These are phyloP conservation scores for Schizophyllum amplum DNA, from an alignment of 1,284 basidiomycete genomes.

Conservation along the genomic window DNA sequence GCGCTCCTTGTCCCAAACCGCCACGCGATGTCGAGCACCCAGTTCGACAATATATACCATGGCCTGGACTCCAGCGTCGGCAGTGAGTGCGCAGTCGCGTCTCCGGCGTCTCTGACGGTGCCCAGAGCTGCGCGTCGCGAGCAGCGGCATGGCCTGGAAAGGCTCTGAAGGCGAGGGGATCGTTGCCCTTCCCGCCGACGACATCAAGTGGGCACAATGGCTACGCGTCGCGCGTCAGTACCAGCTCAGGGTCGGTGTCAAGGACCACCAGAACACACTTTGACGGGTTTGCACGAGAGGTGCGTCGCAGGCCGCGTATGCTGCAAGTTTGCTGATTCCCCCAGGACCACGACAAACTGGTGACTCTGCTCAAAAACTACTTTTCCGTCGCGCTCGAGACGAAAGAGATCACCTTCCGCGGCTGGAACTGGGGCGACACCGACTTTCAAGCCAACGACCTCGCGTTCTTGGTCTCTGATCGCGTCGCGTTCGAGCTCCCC, in stretches of 20 bases:
- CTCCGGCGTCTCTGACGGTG: constrained; percentile 3
- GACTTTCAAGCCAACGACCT: constrained; percentile 91
- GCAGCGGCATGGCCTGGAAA: constrained; percentile 91
- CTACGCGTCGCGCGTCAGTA: constrained; percentile 87
- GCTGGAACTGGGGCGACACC: constrained; percentile 98
- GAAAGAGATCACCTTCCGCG: constrained; percentile 84
- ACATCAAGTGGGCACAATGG: constrained; percentile 89
- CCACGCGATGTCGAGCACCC: constrained; percentile 53
- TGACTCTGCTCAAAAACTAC: constrained; percentile 73
- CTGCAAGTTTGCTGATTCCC: not conserved
- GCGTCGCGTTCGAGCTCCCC: constrained; percentile 89
- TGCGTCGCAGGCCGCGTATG: constrained; percentile 23
- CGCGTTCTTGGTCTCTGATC: constrained; percentile 86
- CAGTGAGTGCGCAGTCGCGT: constrained; percentile 47
- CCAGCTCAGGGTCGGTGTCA: constrained; percentile 79
- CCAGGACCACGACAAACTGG: constrained; percentile 79
- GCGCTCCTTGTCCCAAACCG: no score
- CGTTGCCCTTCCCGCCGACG: constrained; percentile 46
- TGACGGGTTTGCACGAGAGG: constrained; percentile 91
- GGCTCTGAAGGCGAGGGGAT: constrained; percentile 62
- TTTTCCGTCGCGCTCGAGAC: constrained; percentile 83
- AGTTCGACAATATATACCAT: constrained; percentile 82
- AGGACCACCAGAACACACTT: constrained; percentile 75
- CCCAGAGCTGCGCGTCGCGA: constrained; percentile 81
- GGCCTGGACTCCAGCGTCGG: constrained; percentile 68